Percentiles rank a stretch among this genome's conserved stretches.
phyloP scores from a whole-genome alignment of 305 asterid genomes.

The Solanum hybrid region DNA sequence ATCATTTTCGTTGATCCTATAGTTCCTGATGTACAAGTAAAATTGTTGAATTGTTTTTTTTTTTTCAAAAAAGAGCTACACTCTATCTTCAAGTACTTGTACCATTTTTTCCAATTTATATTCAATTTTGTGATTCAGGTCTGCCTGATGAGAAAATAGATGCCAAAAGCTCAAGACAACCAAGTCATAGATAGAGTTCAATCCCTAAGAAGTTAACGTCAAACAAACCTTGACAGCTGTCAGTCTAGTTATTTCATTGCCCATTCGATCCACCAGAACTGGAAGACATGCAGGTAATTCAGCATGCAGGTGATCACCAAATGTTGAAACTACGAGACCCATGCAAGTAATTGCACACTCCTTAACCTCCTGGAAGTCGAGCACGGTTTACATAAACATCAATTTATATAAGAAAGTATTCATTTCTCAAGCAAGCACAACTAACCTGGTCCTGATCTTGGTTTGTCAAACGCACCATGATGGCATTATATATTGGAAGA shows the following conservation, averaged over 20 bases:
- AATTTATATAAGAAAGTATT: neutral
- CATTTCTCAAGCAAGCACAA: constrained; percentile 2
- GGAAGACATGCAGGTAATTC: constrained; percentile 93
- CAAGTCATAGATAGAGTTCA: neutral
- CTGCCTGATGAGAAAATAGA: neutral
- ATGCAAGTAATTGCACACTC: constrained; percentile 98
- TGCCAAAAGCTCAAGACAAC: constrained; percentile 3
- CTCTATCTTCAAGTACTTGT: neutral
- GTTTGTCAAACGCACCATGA: constrained; percentile 94
- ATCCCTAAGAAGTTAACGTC: neutral
- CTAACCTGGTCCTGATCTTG: constrained; percentile 99
- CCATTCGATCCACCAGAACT: constrained; percentile 98
- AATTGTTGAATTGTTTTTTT: neutral
- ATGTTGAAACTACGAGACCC: constrained; percentile 95
- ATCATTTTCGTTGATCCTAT: neutral
- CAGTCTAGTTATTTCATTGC: constrained; percentile 95
- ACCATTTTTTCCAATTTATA: neutral
- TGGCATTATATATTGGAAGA: constrained; percentile 81
- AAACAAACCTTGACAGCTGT: constrained; percentile 94
- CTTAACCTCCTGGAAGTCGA: constrained; percentile 79
- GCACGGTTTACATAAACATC: constrained; percentile 16
- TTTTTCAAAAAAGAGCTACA: neutral
- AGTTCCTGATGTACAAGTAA: neutral
- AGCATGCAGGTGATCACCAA: constrained; percentile 82
- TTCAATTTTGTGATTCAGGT: neutral